A percentile compares a stretch with the other conserved stretches of the same genome.
Conservation (phyloP, 2,329 filamentous ascomycete species). For the Botryotinia convoluta region DNA sequence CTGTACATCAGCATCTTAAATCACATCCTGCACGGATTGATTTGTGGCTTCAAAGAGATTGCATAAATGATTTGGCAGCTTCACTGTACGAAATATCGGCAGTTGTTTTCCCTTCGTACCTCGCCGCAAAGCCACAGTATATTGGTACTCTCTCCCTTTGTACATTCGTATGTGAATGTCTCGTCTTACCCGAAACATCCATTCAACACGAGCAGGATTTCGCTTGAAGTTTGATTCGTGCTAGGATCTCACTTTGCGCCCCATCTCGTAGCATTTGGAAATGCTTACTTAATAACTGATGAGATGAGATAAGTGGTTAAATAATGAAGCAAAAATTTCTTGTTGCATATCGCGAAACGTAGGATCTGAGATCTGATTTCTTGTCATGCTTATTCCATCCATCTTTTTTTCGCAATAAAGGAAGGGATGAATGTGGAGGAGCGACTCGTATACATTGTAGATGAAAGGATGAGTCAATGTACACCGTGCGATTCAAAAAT, state of each 20-base stretch:
- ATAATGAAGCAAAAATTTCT: neutral
- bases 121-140: constrained; percentile 7
- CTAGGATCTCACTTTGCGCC: neutral
- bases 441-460: neutral
- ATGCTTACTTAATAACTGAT: neutral
- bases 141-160: constrained; percentile 4
- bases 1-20: constrained; percentile 4
- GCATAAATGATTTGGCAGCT: neutral
- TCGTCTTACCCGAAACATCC: constrained; percentile 6
- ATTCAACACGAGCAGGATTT: constrained; percentile 13
- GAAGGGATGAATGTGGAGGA: neutral
- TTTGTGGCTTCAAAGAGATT: neutral
- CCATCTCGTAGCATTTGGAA: neutral
- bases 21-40: constrained; percentile 1
- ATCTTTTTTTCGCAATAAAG: neutral
- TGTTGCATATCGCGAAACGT: constrained; percentile 16
- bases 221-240: neutral
- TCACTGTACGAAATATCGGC: neutral
- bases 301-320: neutral
- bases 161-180: constrained; percentile 8
- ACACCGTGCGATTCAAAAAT: neutral
- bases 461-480: neutral
- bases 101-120: neutral
- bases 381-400: neutral
- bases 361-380: constrained; percentile 17